A percentile compares a stretch with the other conserved stretches of the same genome.
phyloP scores from a whole-genome alignment of 495 filamentous ascomycete genomes.

The Daldinia grandis region DNA sequence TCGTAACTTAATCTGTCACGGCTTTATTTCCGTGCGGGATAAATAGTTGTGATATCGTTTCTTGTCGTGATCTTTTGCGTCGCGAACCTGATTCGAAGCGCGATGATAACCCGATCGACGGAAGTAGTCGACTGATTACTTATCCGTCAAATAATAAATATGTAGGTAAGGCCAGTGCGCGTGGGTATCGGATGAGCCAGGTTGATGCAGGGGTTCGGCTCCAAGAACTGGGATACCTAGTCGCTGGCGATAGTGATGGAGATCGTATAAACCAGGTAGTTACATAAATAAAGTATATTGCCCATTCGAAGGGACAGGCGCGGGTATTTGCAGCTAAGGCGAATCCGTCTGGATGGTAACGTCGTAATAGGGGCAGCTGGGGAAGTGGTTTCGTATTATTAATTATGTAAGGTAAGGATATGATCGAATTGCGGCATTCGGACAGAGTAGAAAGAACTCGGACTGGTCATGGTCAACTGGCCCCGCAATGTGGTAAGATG shows the following conservation, averaged over 20 bases:
- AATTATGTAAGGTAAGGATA: background rate
- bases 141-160: constrained; percentile 20
- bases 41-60: constrained; percentile 8
- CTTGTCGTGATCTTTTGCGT: constrained; percentile 2
- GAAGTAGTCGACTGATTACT: constrained; percentile 15
- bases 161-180: background rate
- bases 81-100: background rate
- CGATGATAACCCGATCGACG: constrained; percentile 13
- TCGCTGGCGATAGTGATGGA: background rate
- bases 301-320: background rate
- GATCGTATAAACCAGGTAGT: no score
- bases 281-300: constrained; percentile 22
- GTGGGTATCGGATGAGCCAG: constrained; percentile 18
- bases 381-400: background rate
- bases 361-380: constrained; percentile 3
- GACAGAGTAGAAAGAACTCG: background rate
- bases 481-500: constrained; percentile 41
- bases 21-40: constrained; percentile 8
- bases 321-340: background rate
- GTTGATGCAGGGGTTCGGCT: constrained; percentile 28
- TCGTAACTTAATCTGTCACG: background rate
- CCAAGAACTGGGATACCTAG: constrained; percentile 7
- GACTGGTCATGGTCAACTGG: background rate
- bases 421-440: constrained; percentile 8
- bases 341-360: constrained; percentile 8